Conservation (phyloP, 192 early-diverging fungal genomes). For the Chytriomyces sp. region DNA sequence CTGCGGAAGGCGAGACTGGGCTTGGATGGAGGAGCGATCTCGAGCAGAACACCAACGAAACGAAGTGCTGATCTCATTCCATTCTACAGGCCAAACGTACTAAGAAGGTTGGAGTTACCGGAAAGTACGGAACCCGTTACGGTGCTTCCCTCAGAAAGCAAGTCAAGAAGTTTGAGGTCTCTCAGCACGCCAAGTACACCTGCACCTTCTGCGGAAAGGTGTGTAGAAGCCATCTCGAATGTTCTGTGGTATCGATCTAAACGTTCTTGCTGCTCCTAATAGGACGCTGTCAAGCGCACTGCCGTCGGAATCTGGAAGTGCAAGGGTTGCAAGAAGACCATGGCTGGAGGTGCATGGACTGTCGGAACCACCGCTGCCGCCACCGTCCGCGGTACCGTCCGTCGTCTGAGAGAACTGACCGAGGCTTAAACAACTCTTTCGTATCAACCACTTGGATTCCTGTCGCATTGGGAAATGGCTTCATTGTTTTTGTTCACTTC, state of each 20-base stretch:
- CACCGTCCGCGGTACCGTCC: constrained; percentile 91
- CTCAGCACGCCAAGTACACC: constrained; percentile 99
- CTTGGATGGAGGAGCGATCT: no score
- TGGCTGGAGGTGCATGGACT: constrained; percentile 98
- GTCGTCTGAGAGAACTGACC: constrained; percentile 95
- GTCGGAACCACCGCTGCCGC: constrained; percentile 89
- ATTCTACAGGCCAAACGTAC: constrained; percentile 76
- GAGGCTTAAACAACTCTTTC: constrained; percentile 73
- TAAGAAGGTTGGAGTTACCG: constrained; percentile 98
- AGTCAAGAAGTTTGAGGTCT: constrained; percentile 99
- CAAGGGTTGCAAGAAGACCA: constrained; percentile 89
- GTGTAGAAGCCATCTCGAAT: constrained; percentile 27
- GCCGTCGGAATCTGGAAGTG: constrained; percentile 99
- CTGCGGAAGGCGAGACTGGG: no score
- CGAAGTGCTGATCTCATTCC: no score
- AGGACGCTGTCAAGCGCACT: constrained; percentile 91
- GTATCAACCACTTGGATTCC: no score
- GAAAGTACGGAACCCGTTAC: constrained; percentile 99
- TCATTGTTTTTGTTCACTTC: no score
- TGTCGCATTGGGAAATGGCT: no score
- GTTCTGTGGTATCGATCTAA: background rate
- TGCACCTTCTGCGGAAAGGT: constrained; percentile 99
- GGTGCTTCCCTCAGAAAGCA: constrained; percentile 98
- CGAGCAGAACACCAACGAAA: no score
- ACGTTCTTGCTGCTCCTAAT: constrained; percentile 8